Percentiles rank a stretch among this genome's conserved stretches.
Conservation (phyloP, 441 rosid species). For the Populus hybrid region DNA sequence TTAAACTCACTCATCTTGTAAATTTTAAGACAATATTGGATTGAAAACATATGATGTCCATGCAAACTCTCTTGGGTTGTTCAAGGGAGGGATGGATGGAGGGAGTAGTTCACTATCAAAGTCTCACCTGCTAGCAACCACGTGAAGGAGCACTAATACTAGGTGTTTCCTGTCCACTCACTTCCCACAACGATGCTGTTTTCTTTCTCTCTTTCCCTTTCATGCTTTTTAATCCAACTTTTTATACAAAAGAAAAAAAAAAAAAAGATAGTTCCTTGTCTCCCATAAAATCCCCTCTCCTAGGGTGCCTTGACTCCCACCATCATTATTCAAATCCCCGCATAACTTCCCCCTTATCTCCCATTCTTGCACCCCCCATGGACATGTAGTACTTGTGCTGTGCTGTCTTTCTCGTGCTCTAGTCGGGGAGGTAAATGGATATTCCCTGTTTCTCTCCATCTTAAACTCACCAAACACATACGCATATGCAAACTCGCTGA, state of each 20-base stretch:
- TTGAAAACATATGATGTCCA: constrained; percentile 3
- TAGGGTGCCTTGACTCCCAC: constrained; percentile 20
- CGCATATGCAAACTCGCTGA: background rate
- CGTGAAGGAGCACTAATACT: constrained; percentile 36
- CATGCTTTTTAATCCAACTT: constrained; percentile 9
- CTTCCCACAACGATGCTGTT: constrained; percentile 27
- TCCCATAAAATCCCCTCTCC: constrained; percentile 34
- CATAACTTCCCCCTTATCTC: constrained; percentile 11
- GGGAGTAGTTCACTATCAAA: background rate
- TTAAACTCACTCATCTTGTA: background rate
- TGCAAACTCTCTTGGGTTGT: constrained; percentile 17
- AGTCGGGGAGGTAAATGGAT: constrained; percentile 26
- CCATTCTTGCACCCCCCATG: constrained; percentile 31
- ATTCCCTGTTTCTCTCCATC: constrained; percentile 8
- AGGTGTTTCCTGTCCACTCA: constrained; percentile 32
- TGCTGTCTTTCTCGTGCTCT: constrained; percentile 60
- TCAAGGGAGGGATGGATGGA: too few relatives aligned
- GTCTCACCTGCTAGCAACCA: constrained; percentile 26
- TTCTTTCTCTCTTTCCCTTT: constrained; percentile 21
- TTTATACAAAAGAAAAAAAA: constrained; percentile 14
- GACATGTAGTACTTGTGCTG: constrained; percentile 32
- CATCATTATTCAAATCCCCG: constrained; percentile 5
- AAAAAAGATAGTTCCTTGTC: constrained; percentile 23
- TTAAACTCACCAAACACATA: background rate
- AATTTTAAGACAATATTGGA: background rate